Evolutionary conservation across 257 asterid species (phyloP), one percentile per base, ranked within the genome.

Genomic region (Scutellaria barbata): DNA sequence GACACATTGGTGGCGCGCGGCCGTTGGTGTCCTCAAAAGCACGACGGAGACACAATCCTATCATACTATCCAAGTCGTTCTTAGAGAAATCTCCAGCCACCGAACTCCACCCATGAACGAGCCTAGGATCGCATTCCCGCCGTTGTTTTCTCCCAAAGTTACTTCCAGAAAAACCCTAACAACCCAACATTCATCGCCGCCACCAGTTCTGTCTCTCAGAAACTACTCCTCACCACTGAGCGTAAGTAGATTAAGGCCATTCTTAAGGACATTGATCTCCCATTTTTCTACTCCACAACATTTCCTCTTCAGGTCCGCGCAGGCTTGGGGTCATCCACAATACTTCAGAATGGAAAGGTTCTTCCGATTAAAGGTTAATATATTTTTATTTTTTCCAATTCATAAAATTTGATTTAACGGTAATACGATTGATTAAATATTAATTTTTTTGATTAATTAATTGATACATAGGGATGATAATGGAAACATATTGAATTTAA

Each of bases 301-400:
- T 94, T 89, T 56, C 97, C 96, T 37, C 86, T 91, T 33, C 97
- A 94, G 90, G 84, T 94, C 61, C 84, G 96, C 39, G 96, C 96
- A 10, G 97, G 97, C n/a, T 80, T 96, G 14, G 96, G 96, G 7
- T 94, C 99, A 0, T 85, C 92, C 22, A 83, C 86, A 46, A 80
- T 94, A 35, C 80, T 94, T 22, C 87, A 86, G 37, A 82, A 89
- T 33, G 86, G 88, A 59, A 85, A 82, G 82, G 96, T 94, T 25
- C 91, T 94, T 16, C 99, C 97, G n/a, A 73, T 89, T 72, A 89
- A n/a, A 91, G 95, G 99, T 83, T 74, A 74, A 84, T 68, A 40
- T 14, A 35, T 22, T 22, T 22, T 22, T 0, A 22, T 22, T 22
- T 1, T 22, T 22, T 22, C 25, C 2, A 22, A 22, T 22, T 22